Evolutionary conservation across 164 flowering plant genomes (phyloP), one percentile per base, ranked within the genome.

Genomic region (Cinnamomum micranthum): DNA sequence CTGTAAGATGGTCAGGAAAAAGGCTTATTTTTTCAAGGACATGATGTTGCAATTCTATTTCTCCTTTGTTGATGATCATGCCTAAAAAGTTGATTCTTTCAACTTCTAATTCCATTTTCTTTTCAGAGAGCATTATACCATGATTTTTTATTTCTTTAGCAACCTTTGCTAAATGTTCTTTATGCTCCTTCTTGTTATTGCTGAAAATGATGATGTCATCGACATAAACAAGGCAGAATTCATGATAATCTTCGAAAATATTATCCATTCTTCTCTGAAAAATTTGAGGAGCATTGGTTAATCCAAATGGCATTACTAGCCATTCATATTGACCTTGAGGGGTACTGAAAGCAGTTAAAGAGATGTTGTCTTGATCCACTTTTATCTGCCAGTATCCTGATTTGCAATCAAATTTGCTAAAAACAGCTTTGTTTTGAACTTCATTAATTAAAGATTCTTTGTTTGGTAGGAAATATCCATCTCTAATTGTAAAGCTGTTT

Each of bases 341-440:
- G n/a, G n/a, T n/a, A n/a, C n/a, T n/a, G n/a, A n/a, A n/a, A n/a
- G n/a, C n/a, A n/a, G n/a, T n/a, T n/a, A n/a, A n/a, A n/a, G n/a
- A n/a, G n/a, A n/a, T n/a, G n/a, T n/a, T n/a, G n/a, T n/a, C n/a
- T n/a, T n/a, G n/a, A n/a, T n/a, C n/a, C n/a, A n/a, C n/a, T n/a
- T n/a, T n/a, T n/a, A n/a, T n/a, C n/a, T n/a, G n/a, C 25, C 68
- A 63, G 10, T 62, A 72, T 27, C 74, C 74, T 31, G 65, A 58
- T 28, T 58, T 72, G 17, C 50, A 58, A 9, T 72, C 67, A 28
- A 72, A 72, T 12, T 58, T 72, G 33, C 33, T 4, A 20, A 58
- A 28, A 59, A 59, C 41, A 51, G 1, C 14, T 22, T 62, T 6
- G 1, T 2, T 62, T n/a, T 62, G n/a, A 22, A 62, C 6, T 22